Evolutionary conservation across 768 basidiomycete genomes (phyloP).

Genomic region (Tulasnella sp.): DNA sequence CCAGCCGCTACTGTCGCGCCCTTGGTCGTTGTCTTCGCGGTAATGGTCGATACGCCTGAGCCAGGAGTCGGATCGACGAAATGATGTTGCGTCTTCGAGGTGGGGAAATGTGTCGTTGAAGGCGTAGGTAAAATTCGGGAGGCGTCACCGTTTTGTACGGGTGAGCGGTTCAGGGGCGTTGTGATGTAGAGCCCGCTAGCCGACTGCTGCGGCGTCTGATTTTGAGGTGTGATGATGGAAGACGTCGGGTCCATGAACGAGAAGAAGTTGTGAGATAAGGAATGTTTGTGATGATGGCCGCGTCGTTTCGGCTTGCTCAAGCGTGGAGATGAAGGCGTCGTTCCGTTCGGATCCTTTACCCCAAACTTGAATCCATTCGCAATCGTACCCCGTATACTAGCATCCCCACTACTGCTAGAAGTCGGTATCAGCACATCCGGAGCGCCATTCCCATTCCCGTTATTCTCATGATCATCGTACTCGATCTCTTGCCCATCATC

Average conservation of each 20-base stretch:
- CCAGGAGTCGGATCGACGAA: conserved; percentile 9
- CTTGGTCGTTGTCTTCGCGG: conserved; percentile 1
- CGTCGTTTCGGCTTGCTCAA: conserved; percentile 35
- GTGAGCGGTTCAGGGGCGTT: not conserved
- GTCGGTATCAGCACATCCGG: conserved; percentile 23
- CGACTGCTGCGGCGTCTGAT: not conserved
- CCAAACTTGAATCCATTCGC: conserved; percentile 2
- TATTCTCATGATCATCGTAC: conserved; percentile 27
- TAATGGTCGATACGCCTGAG: not conserved
- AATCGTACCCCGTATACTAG: not conserved
- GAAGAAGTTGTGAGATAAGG: conserved; percentile 89
- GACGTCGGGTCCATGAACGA: conserved; percentile 74
- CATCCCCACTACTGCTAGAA: conserved; percentile 34
- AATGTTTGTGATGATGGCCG: conserved; percentile 90
- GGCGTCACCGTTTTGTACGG: too few species aligned
- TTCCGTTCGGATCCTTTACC: conserved; percentile 15
- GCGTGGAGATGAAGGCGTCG: conserved; percentile 10
- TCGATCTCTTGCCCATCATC: conserved; percentile 49
- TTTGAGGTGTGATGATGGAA: not conserved
- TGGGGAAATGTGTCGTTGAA: conserved; percentile 7
- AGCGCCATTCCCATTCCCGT: conserved; percentile 37
- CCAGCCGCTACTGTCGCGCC: not conserved
- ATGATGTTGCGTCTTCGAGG: not conserved
- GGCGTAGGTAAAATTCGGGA: conserved; percentile 8
- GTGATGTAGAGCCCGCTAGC: not conserved